These are phyloP conservation scores for Phoma sp. DNA, from an alignment of 2,329 filamentous ascomycete species.

Conservation along the genomic window DNA sequence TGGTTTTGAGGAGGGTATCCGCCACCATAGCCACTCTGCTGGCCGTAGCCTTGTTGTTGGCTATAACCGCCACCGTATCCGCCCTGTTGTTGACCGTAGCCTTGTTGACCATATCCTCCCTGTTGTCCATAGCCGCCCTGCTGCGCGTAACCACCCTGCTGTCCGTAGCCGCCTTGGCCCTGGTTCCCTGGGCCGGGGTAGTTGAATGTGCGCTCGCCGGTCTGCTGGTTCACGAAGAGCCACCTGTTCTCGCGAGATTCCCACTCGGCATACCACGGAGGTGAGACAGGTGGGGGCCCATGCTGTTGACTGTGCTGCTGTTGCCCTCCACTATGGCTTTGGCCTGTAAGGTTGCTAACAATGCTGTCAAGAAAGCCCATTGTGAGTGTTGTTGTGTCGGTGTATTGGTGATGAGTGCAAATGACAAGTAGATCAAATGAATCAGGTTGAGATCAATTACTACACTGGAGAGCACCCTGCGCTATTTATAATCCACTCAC, in stretches of 20 bases:
- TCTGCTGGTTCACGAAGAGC: conserved; percentile 37
- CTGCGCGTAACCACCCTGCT: conserved; percentile 13
- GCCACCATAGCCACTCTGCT: conserved; percentile 23
- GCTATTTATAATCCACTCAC: conserved; percentile 14
- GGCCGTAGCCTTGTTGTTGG: conserved; percentile 20
- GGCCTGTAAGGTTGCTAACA: conserved; percentile 26
- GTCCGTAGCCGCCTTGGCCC: conserved; percentile 24
- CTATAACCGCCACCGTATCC: conserved; percentile 15
- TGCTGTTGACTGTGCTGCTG: conserved; percentile 16
- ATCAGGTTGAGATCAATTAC: neutral
- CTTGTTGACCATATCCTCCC: conserved; percentile 21
- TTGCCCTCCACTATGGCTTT: conserved; percentile 4
- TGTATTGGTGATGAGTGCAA: neutral
- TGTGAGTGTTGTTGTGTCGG: neutral
- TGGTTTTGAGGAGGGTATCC: conserved; percentile 15
- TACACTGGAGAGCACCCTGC: neutral
- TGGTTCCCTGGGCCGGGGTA: conserved; percentile 23
- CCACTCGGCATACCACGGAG: conserved; percentile 35
- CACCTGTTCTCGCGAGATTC: conserved; percentile 29
- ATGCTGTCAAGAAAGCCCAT: conserved; percentile 32
- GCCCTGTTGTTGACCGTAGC: conserved; percentile 22
- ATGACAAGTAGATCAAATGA: conserved; percentile 1
- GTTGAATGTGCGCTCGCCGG: conserved; percentile 31
- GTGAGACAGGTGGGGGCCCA: conserved; percentile 34
- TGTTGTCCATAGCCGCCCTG: conserved; percentile 17